Percentiles rank a stretch among this genome's conserved stretches.
Evolutionary conservation across 2,329 filamentous ascomycete genomes (phyloP).

Genomic region (Trichoderma harzianum): DNA sequence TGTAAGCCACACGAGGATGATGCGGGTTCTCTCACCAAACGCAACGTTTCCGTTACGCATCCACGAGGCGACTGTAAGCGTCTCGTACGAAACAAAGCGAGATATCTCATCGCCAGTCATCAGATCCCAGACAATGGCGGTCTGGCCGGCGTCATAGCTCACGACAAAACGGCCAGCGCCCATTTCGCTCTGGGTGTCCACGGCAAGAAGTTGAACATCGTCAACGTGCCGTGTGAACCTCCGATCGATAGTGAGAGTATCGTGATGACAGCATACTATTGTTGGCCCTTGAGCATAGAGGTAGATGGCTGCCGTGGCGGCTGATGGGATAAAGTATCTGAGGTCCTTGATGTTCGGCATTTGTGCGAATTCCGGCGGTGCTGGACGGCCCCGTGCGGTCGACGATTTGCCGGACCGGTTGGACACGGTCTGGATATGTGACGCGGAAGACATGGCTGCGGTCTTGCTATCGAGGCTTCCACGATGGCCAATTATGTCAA

Average conservation of each 20-base stretch:
- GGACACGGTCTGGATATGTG: slow-evolving; percentile 58
- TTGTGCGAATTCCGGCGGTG: slow-evolving; percentile 50
- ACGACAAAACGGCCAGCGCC: slow-evolving; percentile 83
- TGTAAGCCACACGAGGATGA: not conserved
- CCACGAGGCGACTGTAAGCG: slow-evolving; percentile 81
- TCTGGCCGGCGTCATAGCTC: slow-evolving; percentile 88
- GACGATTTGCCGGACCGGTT: slow-evolving; percentile 56
- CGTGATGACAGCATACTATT: slow-evolving; percentile 86
- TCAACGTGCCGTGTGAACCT: slow-evolving; percentile 81
- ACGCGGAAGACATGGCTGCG: slow-evolving; percentile 49
- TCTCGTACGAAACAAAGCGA: slow-evolving; percentile 88
- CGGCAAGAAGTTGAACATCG: slow-evolving; percentile 77
- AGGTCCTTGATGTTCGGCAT: slow-evolving; percentile 49
- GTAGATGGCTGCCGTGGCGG: slow-evolving; percentile 86
- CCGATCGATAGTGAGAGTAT: slow-evolving; percentile 84
- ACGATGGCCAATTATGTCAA: not conserved
- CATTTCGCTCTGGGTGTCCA: slow-evolving; percentile 86
- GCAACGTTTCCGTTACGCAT: slow-evolving; percentile 97
- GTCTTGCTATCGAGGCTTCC: slow-evolving; percentile 31
- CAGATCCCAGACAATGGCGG: slow-evolving; percentile 94
- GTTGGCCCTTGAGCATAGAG: slow-evolving; percentile 80
- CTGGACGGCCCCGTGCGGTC: slow-evolving; percentile 40
- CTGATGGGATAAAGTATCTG: slow-evolving; percentile 76
- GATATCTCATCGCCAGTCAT: slow-evolving; percentile 87
- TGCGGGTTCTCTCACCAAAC: slow-evolving; percentile 65